Percentiles rank a stretch among this genome's conserved stretches.
These are phyloP conservation scores for Fusarium sp. DNA, from an alignment of 2,329 filamentous ascomycete species.

Conservation along the genomic window DNA sequence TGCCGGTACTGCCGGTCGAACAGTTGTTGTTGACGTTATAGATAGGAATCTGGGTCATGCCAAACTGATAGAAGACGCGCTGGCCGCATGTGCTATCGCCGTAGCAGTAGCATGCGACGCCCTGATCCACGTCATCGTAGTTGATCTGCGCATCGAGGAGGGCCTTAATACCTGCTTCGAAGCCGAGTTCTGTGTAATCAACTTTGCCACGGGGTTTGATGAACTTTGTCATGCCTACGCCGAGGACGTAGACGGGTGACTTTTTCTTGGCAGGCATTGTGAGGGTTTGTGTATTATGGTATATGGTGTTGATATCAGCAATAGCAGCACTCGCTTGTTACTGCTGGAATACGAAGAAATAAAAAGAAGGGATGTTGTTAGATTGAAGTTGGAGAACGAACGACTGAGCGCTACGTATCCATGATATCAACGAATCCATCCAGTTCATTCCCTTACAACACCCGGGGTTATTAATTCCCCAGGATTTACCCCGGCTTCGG, in stretches of 20 bases:
- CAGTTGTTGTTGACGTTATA: slow-evolving; percentile 99
- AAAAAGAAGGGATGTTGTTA: not conserved
- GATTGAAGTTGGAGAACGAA: not conserved
- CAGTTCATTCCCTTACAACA: not conserved
- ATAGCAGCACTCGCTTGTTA: slow-evolving; percentile 35
- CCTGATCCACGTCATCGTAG: slow-evolving; percentile 96
- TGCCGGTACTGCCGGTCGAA: slow-evolving; percentile 92
- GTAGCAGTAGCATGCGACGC: slow-evolving; percentile 98
- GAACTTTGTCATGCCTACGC: slow-evolving; percentile 99
- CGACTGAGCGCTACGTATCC: slow-evolving; percentile 9
- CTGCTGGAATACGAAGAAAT: not conserved
- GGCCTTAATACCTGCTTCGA: slow-evolving; percentile 91
- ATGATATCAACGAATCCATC: slow-evolving; percentile 17
- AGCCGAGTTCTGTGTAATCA: slow-evolving; percentile 94
- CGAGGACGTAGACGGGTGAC: slow-evolving; percentile 84
- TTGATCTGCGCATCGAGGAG: slow-evolving; percentile 89
- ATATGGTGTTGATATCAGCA: not conserved
- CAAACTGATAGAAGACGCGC: slow-evolving; percentile 98
- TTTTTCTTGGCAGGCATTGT: slow-evolving; percentile 66
- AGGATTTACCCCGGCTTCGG: slow-evolving; percentile 31
- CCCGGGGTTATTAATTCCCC: not conserved
- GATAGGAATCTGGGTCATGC: slow-evolving; percentile 95
- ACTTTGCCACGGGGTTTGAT: slow-evolving; percentile 96
- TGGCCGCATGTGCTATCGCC: slow-evolving; percentile 96
- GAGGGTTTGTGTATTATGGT: not conserved